Evolutionary conservation across 805 yeast genomes (phyloP).

Genomic region (Ogataea polymorpha): DNA sequence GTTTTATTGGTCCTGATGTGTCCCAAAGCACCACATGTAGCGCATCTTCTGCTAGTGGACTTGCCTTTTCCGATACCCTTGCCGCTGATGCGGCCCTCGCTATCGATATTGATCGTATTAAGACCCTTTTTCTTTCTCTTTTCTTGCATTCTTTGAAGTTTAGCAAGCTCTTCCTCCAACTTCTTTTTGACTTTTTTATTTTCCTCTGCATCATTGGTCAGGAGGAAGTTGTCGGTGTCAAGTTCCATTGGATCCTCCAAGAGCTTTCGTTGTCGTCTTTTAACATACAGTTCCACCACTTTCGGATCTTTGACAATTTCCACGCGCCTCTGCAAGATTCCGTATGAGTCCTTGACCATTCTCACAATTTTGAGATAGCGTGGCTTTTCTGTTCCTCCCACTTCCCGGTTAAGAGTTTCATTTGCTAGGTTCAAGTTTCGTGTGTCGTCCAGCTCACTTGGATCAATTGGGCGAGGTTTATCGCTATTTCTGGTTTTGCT

Average conservation of each 20-base stretch:
- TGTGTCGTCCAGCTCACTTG: constrained; percentile 17
- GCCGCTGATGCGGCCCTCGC: constrained; percentile 46
- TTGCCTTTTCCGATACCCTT: constrained; percentile 73
- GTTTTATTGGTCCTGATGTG: constrained; percentile 89
- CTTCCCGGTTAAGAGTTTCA: constrained; percentile 30
- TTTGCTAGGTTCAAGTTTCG: constrained; percentile 36
- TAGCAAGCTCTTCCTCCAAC: constrained; percentile 79
- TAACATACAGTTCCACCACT: constrained; percentile 80
- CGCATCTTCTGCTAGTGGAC: constrained; percentile 77
- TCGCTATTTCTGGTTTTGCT: constrained; percentile 31
- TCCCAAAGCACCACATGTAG: constrained; percentile 93
- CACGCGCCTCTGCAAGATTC: constrained; percentile 75
- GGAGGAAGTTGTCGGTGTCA: constrained; percentile 67
- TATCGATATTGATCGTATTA: constrained; percentile 34
- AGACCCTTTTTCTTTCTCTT: constrained; percentile 35
- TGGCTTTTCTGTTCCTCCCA: constrained; percentile 27
- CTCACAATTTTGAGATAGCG: constrained; percentile 61
- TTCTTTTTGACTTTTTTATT: constrained; percentile 73
- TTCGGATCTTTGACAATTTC: constrained; percentile 82
- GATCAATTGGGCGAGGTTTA: constrained; percentile 21
- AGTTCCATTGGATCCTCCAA: constrained; percentile 44
- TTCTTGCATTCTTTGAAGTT: constrained; percentile 72
- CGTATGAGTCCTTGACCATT: constrained; percentile 78
- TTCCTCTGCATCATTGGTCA: constrained; percentile 81
- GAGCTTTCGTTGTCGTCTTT: constrained; percentile 41